Evolutionary conservation across 2,329 filamentous ascomycete species (phyloP).

Genomic region (Hypoxylon sp.): DNA sequence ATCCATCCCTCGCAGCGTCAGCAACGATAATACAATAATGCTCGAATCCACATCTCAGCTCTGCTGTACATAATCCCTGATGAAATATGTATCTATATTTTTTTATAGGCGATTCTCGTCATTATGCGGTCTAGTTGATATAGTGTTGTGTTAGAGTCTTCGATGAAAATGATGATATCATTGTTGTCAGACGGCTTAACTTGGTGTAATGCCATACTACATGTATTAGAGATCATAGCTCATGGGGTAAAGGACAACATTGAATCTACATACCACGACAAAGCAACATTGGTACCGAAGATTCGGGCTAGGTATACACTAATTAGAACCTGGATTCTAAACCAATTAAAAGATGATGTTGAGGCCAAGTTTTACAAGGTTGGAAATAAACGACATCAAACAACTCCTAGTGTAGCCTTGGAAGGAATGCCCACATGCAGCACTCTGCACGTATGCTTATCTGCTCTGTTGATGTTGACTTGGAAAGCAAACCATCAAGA

Average conservation of each 20-base stretch:
- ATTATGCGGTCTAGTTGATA: background rate
- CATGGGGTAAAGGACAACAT: background rate
- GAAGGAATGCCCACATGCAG: no score
- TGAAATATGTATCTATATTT: background rate
- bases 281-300: background rate
- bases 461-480: background rate
- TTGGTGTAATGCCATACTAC: background rate
- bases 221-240: background rate
- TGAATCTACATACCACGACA: background rate
- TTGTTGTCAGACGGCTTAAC: background rate
- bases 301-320: background rate
- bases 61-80: background rate
- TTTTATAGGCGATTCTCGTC: background rate
- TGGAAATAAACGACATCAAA: no score
- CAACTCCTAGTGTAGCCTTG: no score
- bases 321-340: background rate
- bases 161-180: background rate
- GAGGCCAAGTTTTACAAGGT: no score
- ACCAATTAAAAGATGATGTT: background rate
- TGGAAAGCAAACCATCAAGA: background rate
- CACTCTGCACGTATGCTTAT: background rate
- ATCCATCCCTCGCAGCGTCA: background rate
- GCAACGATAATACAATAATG: background rate
- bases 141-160: background rate
- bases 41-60: background rate